These are phyloP conservation scores for Fusarium annulatum DNA, from an alignment of 2,329 filamentous ascomycete species.

Conservation along the genomic window DNA sequence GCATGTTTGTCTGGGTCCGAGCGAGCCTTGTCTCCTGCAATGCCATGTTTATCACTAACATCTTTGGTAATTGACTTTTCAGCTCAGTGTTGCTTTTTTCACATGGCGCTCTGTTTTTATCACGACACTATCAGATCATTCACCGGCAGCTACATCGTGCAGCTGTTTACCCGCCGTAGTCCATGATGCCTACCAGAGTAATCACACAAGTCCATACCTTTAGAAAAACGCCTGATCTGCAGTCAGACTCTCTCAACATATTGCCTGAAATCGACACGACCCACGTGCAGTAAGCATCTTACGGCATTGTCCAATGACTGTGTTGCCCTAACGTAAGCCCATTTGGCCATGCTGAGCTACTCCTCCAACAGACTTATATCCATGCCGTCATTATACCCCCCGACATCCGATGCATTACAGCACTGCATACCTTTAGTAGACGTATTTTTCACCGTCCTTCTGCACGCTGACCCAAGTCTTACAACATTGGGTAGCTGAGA, in stretches of 20 bases:
- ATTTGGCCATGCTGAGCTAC: not conserved
- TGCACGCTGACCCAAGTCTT: slow-evolving; percentile 20
- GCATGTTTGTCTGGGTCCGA: not conserved
- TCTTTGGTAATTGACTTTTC: not conserved
- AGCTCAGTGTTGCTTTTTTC: not conserved
- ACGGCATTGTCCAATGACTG: not conserved
- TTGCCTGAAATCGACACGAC: slow-evolving; percentile 7
- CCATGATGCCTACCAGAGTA: not conserved
- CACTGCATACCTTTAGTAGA: not conserved
- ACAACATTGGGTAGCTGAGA: slow-evolving; percentile 3
- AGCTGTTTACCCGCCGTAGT: not conserved
- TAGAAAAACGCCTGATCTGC: not conserved
- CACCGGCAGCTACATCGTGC: not conserved
- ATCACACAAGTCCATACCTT: not conserved
- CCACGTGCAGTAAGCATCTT: slow-evolving; percentile 19
- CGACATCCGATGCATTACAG: slow-evolving; percentile 17
- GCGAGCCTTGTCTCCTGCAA: not conserved
- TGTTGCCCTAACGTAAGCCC: not conserved
- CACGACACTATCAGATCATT: slow-evolving; percentile 5
- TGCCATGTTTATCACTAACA: not conserved
- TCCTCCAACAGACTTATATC: not conserved
- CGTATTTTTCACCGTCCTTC: not conserved
- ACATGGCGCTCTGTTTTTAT: not conserved
- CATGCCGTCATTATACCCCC: slow-evolving; percentile 22
- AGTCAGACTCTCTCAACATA: slow-evolving; percentile 13